A percentile compares a stretch with the other conserved stretches of the same genome.
phyloP scores from a whole-genome alignment of 2,329 filamentous ascomycete genomes.

The Aphanocladium album region DNA sequence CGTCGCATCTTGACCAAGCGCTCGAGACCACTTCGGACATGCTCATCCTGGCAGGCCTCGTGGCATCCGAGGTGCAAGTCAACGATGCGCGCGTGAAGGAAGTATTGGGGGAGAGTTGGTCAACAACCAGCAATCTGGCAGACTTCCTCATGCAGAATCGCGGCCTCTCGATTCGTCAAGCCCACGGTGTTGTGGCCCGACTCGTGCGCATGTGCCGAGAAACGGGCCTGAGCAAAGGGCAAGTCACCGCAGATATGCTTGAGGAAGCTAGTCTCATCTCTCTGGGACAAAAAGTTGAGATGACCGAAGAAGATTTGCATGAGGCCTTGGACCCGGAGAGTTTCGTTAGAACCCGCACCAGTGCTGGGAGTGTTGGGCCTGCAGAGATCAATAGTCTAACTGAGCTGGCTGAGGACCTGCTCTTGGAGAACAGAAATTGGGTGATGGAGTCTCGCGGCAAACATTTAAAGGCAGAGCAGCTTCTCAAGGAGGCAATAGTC shows the following conservation, averaged over 20 bases:
- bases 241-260: slow-evolving; percentile 2
- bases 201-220: slow-evolving; percentile 12
- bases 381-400: background rate
- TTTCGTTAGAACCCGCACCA: slow-evolving; percentile 9
- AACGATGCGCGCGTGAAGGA: slow-evolving; percentile 3
- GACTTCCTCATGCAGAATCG: slow-evolving; percentile 12
- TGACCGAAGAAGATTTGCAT: slow-evolving; percentile 6
- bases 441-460: background rate
- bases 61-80: slow-evolving; percentile 12
- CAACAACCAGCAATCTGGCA: slow-evolving; percentile 14
- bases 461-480: background rate
- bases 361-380: slow-evolving; percentile 10
- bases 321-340: slow-evolving; percentile 9
- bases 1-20: slow-evolving; percentile 8
- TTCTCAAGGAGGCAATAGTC: background rate
- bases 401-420: background rate
- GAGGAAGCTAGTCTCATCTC: slow-evolving; percentile 6
- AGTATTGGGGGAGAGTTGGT: slow-evolving; percentile 12
- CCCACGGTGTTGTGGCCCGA: slow-evolving; percentile 12
- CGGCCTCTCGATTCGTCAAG: slow-evolving; percentile 12
- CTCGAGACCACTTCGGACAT: slow-evolving; percentile 12
- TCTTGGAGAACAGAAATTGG: slow-evolving; percentile 7
- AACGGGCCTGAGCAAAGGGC: background rate
- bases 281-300: background rate
- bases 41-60: slow-evolving; percentile 9